Base-by-base conservation (phyloP, 2,329 filamentous ascomycete species). In the Cyphellophora attinorum region DNA sequence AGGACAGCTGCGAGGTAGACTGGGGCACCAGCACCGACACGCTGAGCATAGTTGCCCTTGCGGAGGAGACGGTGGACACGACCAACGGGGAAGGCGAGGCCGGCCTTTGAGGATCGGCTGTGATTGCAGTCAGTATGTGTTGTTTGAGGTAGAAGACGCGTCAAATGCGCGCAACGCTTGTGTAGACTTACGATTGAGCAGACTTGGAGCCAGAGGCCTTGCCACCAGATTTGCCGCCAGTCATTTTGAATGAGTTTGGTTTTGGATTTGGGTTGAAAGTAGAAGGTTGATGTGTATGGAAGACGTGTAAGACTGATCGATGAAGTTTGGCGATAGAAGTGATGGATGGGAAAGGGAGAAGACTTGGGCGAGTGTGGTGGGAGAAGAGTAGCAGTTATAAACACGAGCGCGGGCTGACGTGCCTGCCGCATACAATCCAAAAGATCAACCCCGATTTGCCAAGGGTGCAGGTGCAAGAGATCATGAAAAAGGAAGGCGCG, bases 21-120 rank as follows among this genome's bases (percentile, higher is more conserved):
- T 48, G 89, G 89, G 51, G 89, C 89, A 70, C 84, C 89, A 57
- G 89, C 89, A 88, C 89, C 89, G 57, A 96, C 89, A 79, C 89
- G 91, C 77, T 96, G 89, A 56, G 89, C 89, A 63, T 98, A 98
- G 83, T 96, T 95, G 62, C 89, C 89, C 79, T 95, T 96, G 70
- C 91, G 81, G 57, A 96, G 77, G 40, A 95, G 85, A 85, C 89
- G 86, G 73, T 96, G 89, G 55, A 96, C 89, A 93, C 89, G 89
- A 68, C 89, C 89, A 59, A 96, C 89, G 46, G 89, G 89, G 79
- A 96, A 96, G 51, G 91, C 91, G 58, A 98, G 82, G 77, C 91
- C 91, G 49, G 91, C 91, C 80, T 98, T 96, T 64, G 91, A 95
- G 48, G 91, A 98, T 70, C 91, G 91, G 49, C 91, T 98, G 47